A percentile compares a stretch with the other conserved stretches of the same genome.
Conservation (phyloP, 23 red algal species). For the Gracilaria domingensis region DNA sequence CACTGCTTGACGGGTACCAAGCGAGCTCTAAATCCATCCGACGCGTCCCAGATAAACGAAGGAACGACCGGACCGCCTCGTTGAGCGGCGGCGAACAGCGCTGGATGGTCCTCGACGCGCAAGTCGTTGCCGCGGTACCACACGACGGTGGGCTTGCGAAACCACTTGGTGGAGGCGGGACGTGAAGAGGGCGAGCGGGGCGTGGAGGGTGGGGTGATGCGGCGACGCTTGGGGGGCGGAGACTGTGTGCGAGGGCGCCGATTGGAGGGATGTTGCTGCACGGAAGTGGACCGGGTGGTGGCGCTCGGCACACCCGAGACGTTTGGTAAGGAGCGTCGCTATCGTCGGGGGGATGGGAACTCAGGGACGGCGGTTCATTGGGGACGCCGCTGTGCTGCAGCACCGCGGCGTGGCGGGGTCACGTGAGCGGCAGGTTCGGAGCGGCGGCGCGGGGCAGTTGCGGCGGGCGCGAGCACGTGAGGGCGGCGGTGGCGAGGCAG, state of each 20-base stretch:
- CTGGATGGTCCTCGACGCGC: conserved; percentile 91
- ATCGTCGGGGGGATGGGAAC: not conserved
- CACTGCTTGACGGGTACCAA: conserved; percentile 72
- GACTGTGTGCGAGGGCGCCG: conserved; percentile 15
- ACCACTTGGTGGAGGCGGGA: conserved; percentile 47
- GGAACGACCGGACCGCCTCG: conserved; percentile 82
- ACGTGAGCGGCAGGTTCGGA: not conserved
- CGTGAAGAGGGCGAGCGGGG: not conserved
- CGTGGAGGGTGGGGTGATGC: not conserved
- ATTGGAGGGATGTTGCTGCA: conserved; percentile 3
- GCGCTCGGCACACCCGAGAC: conserved; percentile 5
- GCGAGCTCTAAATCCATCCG: conserved; percentile 42
- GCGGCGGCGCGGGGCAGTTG: too few relatives aligned
- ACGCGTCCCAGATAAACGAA: conserved; percentile 80
- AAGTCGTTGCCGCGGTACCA: conserved; percentile 98
- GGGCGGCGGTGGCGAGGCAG: too few relatives aligned
- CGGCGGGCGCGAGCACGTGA: too few relatives aligned
- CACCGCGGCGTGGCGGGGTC: too few relatives aligned
- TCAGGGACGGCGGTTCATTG: not conserved
- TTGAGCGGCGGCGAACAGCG: conserved; percentile 90
- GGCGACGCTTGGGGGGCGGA: conserved; percentile 51
- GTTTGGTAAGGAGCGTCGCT: not conserved
- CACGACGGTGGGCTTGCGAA: conserved; percentile 78
- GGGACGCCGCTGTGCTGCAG: too few relatives aligned
- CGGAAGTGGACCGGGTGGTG: not conserved